A percentile compares a stretch with the other conserved stretches of the same genome.
phyloP scores from a whole-genome alignment of 306 rosid species.

The Ochetophila trinervis region DNA sequence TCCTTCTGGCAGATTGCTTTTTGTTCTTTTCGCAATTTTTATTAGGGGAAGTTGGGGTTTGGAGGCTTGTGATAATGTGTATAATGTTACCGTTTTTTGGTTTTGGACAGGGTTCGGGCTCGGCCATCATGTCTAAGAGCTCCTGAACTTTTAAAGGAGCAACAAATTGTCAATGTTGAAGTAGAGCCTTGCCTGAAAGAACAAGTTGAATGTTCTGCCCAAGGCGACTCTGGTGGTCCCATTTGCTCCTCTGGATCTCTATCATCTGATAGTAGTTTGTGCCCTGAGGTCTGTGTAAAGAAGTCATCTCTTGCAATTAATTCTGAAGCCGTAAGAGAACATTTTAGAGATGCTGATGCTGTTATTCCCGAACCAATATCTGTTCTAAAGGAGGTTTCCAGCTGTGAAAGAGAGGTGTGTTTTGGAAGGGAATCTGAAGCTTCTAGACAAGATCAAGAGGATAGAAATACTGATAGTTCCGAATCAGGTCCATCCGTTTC shows the following conservation, averaged over 20 bases:
- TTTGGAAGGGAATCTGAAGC: constrained; percentile 10
- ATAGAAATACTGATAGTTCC: constrained; percentile 9
- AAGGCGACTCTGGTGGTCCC: constrained; percentile 20
- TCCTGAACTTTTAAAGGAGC: constrained; percentile 40
- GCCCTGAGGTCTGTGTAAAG: constrained; percentile 20
- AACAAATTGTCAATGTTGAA: constrained; percentile 31
- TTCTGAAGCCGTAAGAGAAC: constrained; percentile 26
- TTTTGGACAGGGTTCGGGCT: constrained; percentile 53
- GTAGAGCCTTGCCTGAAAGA: constrained; percentile 33
- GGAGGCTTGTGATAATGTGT: constrained; percentile 5
- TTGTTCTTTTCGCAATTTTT: neutral
- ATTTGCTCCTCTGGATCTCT: constrained; percentile 23
- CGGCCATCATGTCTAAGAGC: constrained; percentile 58
- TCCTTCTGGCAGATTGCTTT: neutral
- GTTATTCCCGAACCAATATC: constrained; percentile 25
- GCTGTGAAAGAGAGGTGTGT: constrained; percentile 22
- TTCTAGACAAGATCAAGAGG: constrained; percentile 25
- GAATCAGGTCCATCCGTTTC: constrained; percentile 31
- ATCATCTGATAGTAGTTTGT: constrained; percentile 28
- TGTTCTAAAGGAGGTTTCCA: constrained; percentile 30
- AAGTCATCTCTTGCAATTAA: constrained; percentile 32
- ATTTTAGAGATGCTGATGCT: constrained; percentile 30
- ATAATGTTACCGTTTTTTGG: constrained; percentile 20
- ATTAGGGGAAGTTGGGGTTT: neutral
- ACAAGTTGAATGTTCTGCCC: constrained; percentile 35